Evolutionary conservation across 345 rosid species (phyloP), one percentile per base, ranked within the genome.

Genomic region (Salix koriyanagi): DNA sequence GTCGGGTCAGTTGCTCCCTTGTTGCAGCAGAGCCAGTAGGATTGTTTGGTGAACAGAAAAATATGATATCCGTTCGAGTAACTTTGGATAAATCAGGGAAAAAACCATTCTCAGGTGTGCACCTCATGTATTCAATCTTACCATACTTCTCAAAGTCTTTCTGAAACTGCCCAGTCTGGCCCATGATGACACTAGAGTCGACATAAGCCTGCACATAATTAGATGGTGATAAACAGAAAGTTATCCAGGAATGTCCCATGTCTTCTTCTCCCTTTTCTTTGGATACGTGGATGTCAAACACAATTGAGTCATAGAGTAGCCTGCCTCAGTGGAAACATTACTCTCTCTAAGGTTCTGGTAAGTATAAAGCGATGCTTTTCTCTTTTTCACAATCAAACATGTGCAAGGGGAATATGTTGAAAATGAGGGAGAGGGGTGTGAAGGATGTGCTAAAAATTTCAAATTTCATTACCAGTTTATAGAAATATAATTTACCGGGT

Each of bases 21-120:
- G 99, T 91, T 69, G 98, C 99, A 76, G 94, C 89, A 75, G 96
- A 87, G 19, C 98, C 99, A 1, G 99, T 93, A 73, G 99, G 99
- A 81, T 96, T 96, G 79, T 93, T 96, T 2, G 99, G 99, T 12
- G 98, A 93, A 79, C 99, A 96, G 85, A 96, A 96, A 79, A 93
- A 92, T 69, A 96, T 96, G 73, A 96, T 86, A 72, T 96, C 99
- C 2, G 98, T 92, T 76, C 85, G 85, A 32, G 88, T 79, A 72
- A 89, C 89, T 16, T 84, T 86, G 1, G 95, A 92, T 73, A 96
- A 84, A 88, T 93, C 92, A 32, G 99, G 99, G 77, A 96, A 96
- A 85, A 93, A 96, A 30, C 91, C 97, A 82, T 93, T 96, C 83
- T 91, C 98, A n/a, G 99, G 97, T 70, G 88, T 82, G 81, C 98